phyloP scores from a whole-genome alignment of 2,329 filamentous ascomycete species.

The Xylariaceae sp. region DNA sequence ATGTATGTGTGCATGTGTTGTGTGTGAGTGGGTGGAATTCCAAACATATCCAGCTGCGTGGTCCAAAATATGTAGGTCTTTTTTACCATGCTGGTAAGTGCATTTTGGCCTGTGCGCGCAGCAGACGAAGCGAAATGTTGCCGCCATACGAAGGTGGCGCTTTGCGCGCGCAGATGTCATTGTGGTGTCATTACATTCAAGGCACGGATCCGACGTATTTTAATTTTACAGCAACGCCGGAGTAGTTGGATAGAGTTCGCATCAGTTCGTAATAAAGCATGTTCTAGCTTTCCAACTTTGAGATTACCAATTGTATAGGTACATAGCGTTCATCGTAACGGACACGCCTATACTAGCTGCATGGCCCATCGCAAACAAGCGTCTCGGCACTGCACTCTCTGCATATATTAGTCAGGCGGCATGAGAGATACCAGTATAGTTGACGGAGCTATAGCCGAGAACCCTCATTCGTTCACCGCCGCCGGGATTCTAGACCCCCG shows the following conservation, averaged over 20 bases:
- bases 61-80: constrained; percentile 19
- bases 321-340: no score
- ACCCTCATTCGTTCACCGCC: constrained; percentile 7
- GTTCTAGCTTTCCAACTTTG: no score
- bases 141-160: constrained; percentile 18
- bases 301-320: no score
- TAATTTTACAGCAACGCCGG: no score
- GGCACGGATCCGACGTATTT: no score
- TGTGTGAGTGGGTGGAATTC: no score
- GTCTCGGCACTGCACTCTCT: background rate
- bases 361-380: no score
- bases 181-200: constrained; percentile 14
- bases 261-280: no score
- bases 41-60: constrained; percentile 23
- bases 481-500: constrained; percentile 6
- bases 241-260: no score
- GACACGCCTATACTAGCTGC: constrained; percentile 7
- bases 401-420: no score
- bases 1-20: background rate
- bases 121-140: no score
- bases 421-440: constrained; percentile 4
- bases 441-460: constrained; percentile 4
- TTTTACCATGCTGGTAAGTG: background rate
- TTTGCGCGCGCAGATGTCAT: background rate
- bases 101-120: background rate